phyloP scores from a whole-genome alignment of 108 stramenopile species.

The Fragilariopsis cylindrus region DNA sequence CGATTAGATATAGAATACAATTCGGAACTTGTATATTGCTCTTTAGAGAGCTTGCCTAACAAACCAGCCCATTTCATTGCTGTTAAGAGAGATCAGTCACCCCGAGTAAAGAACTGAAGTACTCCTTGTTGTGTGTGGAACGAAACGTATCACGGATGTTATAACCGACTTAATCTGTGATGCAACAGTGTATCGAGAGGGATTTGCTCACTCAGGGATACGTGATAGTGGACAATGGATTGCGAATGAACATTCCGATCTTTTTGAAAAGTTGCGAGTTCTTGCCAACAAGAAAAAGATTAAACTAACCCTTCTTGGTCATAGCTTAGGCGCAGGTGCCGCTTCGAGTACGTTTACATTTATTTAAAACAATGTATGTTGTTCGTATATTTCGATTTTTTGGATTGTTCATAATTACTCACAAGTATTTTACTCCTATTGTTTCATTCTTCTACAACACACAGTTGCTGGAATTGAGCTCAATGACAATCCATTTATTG shows the following conservation, averaged over 20 bases:
- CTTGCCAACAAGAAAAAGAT: constrained; percentile 57
- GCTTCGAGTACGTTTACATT: constrained; percentile 42
- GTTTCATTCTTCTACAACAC: not conserved
- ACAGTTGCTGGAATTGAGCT: constrained; percentile 71
- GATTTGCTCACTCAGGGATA: constrained; percentile 74
- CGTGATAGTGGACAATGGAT: constrained; percentile 63
- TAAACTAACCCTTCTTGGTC: constrained; percentile 69
- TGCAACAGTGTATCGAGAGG: constrained; percentile 61
- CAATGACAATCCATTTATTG: constrained; percentile 42
- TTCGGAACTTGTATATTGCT: constrained; percentile 55
- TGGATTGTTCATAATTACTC: too few species aligned
- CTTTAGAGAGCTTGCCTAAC: constrained; percentile 57
- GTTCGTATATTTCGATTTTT: not conserved
- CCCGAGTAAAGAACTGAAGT: constrained; percentile 59
- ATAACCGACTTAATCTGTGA: constrained; percentile 79
- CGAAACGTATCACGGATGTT: constrained; percentile 74
- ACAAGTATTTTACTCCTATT: not conserved
- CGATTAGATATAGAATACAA: constrained; percentile 37
- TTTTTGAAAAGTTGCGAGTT: constrained; percentile 48
- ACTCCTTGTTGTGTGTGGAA: constrained; percentile 76
- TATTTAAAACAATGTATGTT: not conserved
- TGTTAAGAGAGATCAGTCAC: constrained; percentile 61
- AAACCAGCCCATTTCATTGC: constrained; percentile 80
- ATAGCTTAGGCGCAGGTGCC: constrained; percentile 76
- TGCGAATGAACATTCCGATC: constrained; percentile 53